Conservation (phyloP, 2,329 filamentous ascomycete genomes). For the Fusarium anthophilum region DNA sequence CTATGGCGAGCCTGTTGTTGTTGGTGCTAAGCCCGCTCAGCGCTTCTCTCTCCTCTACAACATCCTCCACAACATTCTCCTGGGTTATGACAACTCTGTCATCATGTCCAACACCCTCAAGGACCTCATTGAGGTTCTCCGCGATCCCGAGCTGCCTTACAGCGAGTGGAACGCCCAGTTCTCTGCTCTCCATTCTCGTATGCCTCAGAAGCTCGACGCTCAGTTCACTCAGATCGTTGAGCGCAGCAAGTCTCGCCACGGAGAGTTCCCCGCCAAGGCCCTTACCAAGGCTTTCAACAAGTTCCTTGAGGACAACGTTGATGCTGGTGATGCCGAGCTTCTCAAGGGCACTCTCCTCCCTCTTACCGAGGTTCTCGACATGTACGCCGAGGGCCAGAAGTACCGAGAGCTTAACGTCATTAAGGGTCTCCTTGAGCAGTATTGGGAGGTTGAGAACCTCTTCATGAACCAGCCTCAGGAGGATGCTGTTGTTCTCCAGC, state of each 20-base stretch:
- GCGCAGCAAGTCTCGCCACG: constrained; percentile 77
- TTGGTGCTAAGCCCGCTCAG: constrained; percentile 92
- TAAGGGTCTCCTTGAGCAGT: constrained; percentile 79
- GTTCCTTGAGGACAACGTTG: constrained; percentile 88
- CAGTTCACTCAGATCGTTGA: constrained; percentile 88
- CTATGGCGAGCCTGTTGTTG: constrained; percentile 84
- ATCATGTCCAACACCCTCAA: constrained; percentile 90
- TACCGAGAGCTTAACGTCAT: constrained; percentile 88
- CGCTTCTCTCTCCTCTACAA: constrained; percentile 80
- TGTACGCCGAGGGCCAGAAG: constrained; percentile 89
- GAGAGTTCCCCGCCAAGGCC: constrained; percentile 92
- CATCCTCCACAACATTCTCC: constrained; percentile 86
- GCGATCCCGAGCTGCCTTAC: constrained; percentile 90
- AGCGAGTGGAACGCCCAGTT: constrained; percentile 97
- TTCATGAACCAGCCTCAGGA: constrained; percentile 91
- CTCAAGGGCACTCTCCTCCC: constrained; percentile 79
- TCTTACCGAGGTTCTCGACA: constrained; percentile 78
- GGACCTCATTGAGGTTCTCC: constrained; percentile 89
- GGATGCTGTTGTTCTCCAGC: constrained; percentile 91
- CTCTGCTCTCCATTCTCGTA: constrained; percentile 94
- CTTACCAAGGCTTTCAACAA: constrained; percentile 84
- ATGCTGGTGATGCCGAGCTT: constrained; percentile 75
- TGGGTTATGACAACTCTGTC: constrained; percentile 96
- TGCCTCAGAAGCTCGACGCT: constrained; percentile 91
- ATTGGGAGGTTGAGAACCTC: constrained; percentile 83